phyloP scores from a whole-genome alignment of 169 alveolate genomes.

The Plasmodium blacklocki region DNA sequence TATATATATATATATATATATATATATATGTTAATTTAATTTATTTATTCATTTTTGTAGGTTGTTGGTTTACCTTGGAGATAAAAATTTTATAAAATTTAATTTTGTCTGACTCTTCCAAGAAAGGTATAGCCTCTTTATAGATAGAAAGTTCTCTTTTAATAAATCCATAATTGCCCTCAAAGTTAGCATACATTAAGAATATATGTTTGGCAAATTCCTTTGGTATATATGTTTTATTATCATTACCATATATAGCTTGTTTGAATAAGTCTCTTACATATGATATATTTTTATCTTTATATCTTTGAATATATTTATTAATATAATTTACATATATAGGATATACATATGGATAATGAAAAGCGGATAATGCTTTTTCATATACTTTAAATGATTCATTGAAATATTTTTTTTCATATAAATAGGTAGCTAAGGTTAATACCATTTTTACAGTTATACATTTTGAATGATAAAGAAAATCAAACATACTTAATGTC shows the following conservation, averaged over 20 bases:
- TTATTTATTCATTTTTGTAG: background rate
- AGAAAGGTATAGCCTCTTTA: slow-evolving; percentile 88
- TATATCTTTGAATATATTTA: slow-evolving; percentile 86
- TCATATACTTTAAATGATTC: slow-evolving; percentile 90
- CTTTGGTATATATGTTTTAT: slow-evolving; percentile 80
- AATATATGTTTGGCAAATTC: slow-evolving; percentile 84
- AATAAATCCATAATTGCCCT: slow-evolving; percentile 89
- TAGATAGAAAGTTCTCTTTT: slow-evolving; percentile 88
- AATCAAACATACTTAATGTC: slow-evolving; percentile 25
- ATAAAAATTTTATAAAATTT: slow-evolving; percentile 60
- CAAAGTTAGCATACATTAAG: slow-evolving; percentile 90
- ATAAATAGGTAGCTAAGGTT: slow-evolving; percentile 82
- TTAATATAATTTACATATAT: slow-evolving; percentile 87
- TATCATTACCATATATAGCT: slow-evolving; percentile 76
- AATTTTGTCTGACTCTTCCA: slow-evolving; percentile 79
- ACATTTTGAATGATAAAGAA: slow-evolving; percentile 83
- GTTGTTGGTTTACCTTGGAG: slow-evolving; percentile 18
- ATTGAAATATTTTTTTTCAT: slow-evolving; percentile 85
- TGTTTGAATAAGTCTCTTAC: slow-evolving; percentile 90
- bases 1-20: background rate
- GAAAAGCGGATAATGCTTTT: slow-evolving; percentile 86
- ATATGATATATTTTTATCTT: slow-evolving; percentile 88
- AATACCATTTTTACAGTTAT: slow-evolving; percentile 83
- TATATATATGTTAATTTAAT: background rate
- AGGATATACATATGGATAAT: slow-evolving; percentile 91